Percentiles rank a stretch among this genome's conserved stretches.
Evolutionary conservation across 805 yeast genomes (phyloP).

Genomic region (Lachancea sp.): DNA sequence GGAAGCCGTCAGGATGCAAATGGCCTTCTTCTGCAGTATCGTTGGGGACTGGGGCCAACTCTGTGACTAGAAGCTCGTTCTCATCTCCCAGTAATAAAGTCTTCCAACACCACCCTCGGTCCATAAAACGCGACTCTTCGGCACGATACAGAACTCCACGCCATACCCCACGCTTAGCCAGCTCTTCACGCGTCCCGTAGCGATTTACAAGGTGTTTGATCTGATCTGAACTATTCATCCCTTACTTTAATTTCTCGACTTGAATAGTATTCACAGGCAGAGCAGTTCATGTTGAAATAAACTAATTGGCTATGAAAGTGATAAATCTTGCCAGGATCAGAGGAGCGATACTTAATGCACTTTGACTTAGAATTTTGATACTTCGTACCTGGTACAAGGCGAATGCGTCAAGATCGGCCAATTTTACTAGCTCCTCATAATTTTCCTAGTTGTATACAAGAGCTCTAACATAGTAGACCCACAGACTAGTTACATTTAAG

Average conservation of each 20-base stretch:
- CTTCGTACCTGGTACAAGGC: no score
- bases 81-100: conserved; percentile 18
- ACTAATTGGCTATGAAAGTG: no score
- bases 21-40: neutral
- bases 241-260: neutral
- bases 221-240: conserved; percentile 2
- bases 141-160: conserved; percentile 23
- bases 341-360: no score
- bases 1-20: neutral
- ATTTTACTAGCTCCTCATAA: no score
- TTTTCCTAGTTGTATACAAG: no score
- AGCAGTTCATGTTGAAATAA: no score
- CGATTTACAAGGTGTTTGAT: conserved; percentile 13
- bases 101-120: conserved; percentile 32
- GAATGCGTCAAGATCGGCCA: no score
- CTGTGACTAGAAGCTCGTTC: conserved; percentile 9
- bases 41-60: conserved; percentile 4
- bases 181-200: conserved; percentile 24
- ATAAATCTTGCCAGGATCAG: no score
- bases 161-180: conserved; percentile 29
- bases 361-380: no score
- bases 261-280: no score
- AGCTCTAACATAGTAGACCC: no score
- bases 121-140: conserved; percentile 9
- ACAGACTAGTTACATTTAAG: no score